Conservation (phyloP, 1,139 yeast genomes). For the Yamadazyma friedrichii region DNA sequence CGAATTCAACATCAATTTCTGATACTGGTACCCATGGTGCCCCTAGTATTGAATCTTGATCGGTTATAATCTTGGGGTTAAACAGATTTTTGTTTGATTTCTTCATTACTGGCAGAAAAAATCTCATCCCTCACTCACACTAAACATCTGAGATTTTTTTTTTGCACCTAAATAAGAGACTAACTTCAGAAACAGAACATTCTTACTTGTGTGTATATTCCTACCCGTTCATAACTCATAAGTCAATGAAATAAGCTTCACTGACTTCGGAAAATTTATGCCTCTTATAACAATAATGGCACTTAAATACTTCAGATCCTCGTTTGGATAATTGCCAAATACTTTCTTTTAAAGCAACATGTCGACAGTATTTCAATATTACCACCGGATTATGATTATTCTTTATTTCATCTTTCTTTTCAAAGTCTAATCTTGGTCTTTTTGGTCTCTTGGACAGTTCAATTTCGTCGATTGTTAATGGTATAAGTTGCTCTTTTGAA, state of each 20-base stretch:
- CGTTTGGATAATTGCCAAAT: constrained; percentile 45
- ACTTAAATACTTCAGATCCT: constrained; percentile 44
- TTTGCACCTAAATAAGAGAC: constrained; percentile 7
- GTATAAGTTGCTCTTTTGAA: constrained; percentile 69
- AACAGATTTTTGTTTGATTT: constrained; percentile 6
- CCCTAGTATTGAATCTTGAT: constrained; percentile 51
- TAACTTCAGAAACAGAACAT: neutral
- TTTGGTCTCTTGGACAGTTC: constrained; percentile 19
- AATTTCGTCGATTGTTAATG: constrained; percentile 25
- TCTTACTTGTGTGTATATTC: neutral
- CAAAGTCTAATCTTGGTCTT: constrained; percentile 19
- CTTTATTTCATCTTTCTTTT: constrained; percentile 10
- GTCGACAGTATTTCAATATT: constrained; percentile 43
- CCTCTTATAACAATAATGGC: constrained; percentile 50
- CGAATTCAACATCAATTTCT: constrained; percentile 43
- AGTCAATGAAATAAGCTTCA: constrained; percentile 46
- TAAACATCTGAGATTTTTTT: no score
- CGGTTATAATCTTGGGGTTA: constrained; percentile 8
- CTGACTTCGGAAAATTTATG: constrained; percentile 42
- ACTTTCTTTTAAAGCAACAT: constrained; percentile 45
- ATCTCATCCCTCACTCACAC: constrained; percentile 4
- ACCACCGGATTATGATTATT: constrained; percentile 38
- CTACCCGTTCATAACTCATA: constrained; percentile 13
- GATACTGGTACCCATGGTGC: constrained; percentile 64
- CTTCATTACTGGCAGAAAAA: constrained; percentile 11